These are phyloP conservation scores for Pseudocercospora cruenta DNA, from an alignment of 2,329 filamentous ascomycete species.

Conservation along the genomic window DNA sequence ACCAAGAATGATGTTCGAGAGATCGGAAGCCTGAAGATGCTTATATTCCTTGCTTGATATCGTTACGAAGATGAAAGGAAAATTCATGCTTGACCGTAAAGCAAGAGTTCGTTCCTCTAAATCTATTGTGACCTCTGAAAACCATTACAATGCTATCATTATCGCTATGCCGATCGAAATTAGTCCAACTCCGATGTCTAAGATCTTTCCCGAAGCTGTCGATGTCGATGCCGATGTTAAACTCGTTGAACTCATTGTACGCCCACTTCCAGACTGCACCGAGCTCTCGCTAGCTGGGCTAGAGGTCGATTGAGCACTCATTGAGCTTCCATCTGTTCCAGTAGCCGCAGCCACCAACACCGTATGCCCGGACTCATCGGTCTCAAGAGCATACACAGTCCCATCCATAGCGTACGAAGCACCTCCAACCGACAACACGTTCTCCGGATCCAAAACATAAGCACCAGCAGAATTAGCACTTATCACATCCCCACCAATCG, in stretches of 20 bases:
- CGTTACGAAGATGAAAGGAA: no score
- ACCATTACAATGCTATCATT: not conserved
- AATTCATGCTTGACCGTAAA: no score
- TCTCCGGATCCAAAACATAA: not conserved
- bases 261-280: not conserved
- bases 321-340: not conserved
- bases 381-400: slow-evolving; percentile 14
- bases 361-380: slow-evolving; percentile 5
- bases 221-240: not conserved
- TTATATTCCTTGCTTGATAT: not conserved
- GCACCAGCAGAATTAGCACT: slow-evolving; percentile 1
- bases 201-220: not conserved
- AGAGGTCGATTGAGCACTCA: not conserved
- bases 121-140: not conserved
- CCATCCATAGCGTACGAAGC: slow-evolving; percentile 8
- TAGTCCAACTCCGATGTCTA: not conserved
- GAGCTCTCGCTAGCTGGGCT: not conserved
- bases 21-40: not conserved
- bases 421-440: slow-evolving; percentile 10
- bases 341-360: slow-evolving; percentile 9
- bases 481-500: slow-evolving; percentile 4
- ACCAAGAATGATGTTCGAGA: not conserved
- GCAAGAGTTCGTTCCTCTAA: not conserved
- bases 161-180: not conserved
- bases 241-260: not conserved